Percentiles rank a stretch among this genome's conserved stretches.
phyloP scores from a whole-genome alignment of 208 protist genomes.

The Sergeia podlipaevii region DNA sequence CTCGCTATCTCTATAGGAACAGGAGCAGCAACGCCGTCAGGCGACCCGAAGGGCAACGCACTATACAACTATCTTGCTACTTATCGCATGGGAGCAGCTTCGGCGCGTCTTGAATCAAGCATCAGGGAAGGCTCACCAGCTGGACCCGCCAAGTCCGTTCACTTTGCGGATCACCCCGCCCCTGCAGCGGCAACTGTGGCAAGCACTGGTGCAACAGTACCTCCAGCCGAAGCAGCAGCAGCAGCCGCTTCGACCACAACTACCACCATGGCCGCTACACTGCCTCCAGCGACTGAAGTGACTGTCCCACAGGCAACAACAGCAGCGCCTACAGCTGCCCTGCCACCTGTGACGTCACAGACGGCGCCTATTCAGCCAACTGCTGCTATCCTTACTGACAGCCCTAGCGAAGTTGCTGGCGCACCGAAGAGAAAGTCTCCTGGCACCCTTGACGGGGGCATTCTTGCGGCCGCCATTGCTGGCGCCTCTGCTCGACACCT shows the following conservation, averaged over 20 bases:
- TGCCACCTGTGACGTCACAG: background rate
- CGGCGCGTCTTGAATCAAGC: too few relatives aligned
- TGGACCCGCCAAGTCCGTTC: background rate
- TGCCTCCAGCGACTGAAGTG: background rate
- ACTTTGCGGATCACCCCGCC: too few relatives aligned
- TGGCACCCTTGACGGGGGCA: too few relatives aligned
- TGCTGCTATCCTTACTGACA: too few relatives aligned
- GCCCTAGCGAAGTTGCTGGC: too few relatives aligned
- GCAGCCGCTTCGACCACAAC: background rate
- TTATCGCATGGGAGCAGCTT: slow-evolving; percentile 15
- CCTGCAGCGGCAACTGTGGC: background rate
- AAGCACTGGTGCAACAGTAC: background rate
- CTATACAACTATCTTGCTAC: slow-evolving; percentile 15
- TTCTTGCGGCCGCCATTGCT: background rate
- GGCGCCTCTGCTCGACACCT: background rate
- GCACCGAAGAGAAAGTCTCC: too few relatives aligned
- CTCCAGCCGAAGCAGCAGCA: background rate
- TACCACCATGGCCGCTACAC: background rate
- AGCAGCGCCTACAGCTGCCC: slow-evolving; percentile 2
- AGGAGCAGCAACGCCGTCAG: background rate
- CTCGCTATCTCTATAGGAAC: too few relatives aligned
- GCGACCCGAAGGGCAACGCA: slow-evolving; percentile 1
- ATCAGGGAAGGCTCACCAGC: too few relatives aligned
- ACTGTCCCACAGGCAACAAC: background rate
- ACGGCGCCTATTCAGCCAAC: too few relatives aligned